phyloP scores from a whole-genome alignment of 257 asterid species.

The Nicotiana otophora region DNA sequence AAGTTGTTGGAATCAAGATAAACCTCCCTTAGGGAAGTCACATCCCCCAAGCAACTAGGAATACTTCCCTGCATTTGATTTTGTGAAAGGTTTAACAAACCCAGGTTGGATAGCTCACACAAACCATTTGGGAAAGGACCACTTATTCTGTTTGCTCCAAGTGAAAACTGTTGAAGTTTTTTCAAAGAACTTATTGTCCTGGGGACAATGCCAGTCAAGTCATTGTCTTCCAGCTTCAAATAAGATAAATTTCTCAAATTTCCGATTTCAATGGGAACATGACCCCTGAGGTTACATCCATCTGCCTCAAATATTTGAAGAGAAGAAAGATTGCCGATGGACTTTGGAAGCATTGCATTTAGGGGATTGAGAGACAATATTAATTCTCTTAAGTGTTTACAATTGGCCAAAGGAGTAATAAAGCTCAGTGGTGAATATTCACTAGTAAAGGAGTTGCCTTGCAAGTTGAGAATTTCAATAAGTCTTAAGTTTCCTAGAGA shows the following conservation, averaged over 20 bases:
- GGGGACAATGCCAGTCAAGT: slow-evolving; percentile 20
- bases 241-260: slow-evolving; percentile 22
- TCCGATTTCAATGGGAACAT: slow-evolving; percentile 16
- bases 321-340: slow-evolving; percentile 12
- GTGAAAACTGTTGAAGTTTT: slow-evolving; percentile 15
- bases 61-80: slow-evolving; percentile 25
- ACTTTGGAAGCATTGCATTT: slow-evolving; percentile 3
- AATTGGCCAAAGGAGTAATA: slow-evolving; percentile 26
- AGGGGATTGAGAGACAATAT: slow-evolving; percentile 5
- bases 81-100: not conserved
- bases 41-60: slow-evolving; percentile 29
- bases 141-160: slow-evolving; percentile 10
- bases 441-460: not conserved
- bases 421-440: slow-evolving; percentile 17
- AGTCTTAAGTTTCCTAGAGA: slow-evolving; percentile 15
- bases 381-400: slow-evolving; percentile 15
- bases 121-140: slow-evolving; percentile 20
- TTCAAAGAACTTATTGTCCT: not conserved
- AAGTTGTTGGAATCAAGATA: slow-evolving; percentile 19
- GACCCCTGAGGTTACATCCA: not conserved
- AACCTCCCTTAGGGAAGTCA: slow-evolving; percentile 22
- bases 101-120: slow-evolving; percentile 14
- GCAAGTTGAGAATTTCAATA: slow-evolving; percentile 9
- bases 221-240: slow-evolving; percentile 17
- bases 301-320: not conserved